These are phyloP conservation scores for Ogataea hybrid DNA, from an alignment of 1,139 yeast species.

Conservation along the genomic window DNA sequence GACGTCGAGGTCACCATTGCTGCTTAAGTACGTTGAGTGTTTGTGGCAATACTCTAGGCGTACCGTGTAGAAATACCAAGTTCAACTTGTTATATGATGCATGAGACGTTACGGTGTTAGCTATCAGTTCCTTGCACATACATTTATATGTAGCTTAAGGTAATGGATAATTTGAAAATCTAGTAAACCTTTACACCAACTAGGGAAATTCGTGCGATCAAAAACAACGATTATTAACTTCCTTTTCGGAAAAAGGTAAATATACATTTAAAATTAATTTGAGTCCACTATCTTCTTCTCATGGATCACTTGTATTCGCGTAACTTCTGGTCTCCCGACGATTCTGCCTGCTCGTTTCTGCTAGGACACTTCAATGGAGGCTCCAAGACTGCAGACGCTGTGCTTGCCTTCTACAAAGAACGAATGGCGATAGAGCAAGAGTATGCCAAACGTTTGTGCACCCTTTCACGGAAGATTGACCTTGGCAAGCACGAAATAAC, in stretches of 20 bases:
- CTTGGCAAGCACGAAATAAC: constrained; percentile 64
- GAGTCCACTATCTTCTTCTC: constrained; percentile 4
- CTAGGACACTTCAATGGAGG: constrained; percentile 48
- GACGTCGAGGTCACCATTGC: constrained; percentile 53
- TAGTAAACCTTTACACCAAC: background rate
- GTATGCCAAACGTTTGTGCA: constrained; percentile 52
- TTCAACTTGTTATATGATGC: constrained; percentile 30
- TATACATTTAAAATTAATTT: constrained; percentile 6
- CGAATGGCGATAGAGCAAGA: constrained; percentile 69
- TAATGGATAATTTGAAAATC: constrained; percentile 5
- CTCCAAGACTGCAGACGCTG: constrained; percentile 40
- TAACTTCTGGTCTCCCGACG: constrained; percentile 35
- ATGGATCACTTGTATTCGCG: constrained; percentile 22
- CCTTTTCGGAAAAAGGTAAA: constrained; percentile 17
- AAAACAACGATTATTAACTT: constrained; percentile 3
- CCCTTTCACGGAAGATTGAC: constrained; percentile 44
- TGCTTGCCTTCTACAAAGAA: constrained; percentile 47
- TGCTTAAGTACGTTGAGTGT: constrained; percentile 27
- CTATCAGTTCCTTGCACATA: constrained; percentile 48
- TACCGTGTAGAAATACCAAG: constrained; percentile 45
- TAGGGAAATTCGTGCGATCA: background rate
- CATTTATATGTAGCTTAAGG: constrained; percentile 9
- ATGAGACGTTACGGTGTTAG: constrained; percentile 62
- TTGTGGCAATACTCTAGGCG: constrained; percentile 50
- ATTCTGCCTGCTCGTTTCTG: constrained; percentile 37